Evolutionary conservation across 2,329 filamentous ascomycete genomes (phyloP), one percentile per base, ranked within the genome.

Genomic region (Verruconis gallopava): DNA sequence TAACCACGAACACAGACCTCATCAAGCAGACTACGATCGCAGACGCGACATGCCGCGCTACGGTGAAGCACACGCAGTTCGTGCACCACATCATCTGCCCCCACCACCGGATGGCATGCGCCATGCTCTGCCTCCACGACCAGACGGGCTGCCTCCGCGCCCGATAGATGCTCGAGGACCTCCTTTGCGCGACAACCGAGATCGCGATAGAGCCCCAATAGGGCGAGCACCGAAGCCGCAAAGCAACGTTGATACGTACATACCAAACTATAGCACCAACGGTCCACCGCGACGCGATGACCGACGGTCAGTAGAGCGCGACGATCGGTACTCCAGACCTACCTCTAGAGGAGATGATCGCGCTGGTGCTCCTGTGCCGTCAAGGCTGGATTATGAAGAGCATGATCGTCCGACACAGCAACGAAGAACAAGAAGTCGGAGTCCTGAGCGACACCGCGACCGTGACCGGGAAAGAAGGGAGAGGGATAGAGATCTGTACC

Each of bases 21-120:
- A 12, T 36, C 28, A 14, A 51, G 20, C 18, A 38, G 40, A 34
- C 18, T 30, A 37, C 17, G 40, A 43, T 38, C 15, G 32, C 32
- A 34, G 54, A 53, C 17, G 48, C 39, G 18, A 51, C 53, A 20
- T 25, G 30, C 36, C 44, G 38, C 20, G 38, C 36, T 30, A 19
- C 18, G 41, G 28, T 11, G 33, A 35, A 15, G 19, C 19, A 3
- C 45, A 40, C 19, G 21, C 42, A 3, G 42, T 38, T 32, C 22
- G 42, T 13, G 48, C 53, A 18, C 51, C 52, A 33, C 44, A 46
- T 33, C 49, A 51, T n/a, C 50, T 56, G 1, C 57, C 58, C 1
- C 56, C 59, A 33, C 57, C 60, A 14, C 60, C 60, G 4, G 51
- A 54, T 14, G 58, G 61, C 20, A 55, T 56, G 14, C 50, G 56